Evolutionary conservation across 495 filamentous ascomycete species (phyloP).

Genomic region (Aspergillus ostianus): DNA sequence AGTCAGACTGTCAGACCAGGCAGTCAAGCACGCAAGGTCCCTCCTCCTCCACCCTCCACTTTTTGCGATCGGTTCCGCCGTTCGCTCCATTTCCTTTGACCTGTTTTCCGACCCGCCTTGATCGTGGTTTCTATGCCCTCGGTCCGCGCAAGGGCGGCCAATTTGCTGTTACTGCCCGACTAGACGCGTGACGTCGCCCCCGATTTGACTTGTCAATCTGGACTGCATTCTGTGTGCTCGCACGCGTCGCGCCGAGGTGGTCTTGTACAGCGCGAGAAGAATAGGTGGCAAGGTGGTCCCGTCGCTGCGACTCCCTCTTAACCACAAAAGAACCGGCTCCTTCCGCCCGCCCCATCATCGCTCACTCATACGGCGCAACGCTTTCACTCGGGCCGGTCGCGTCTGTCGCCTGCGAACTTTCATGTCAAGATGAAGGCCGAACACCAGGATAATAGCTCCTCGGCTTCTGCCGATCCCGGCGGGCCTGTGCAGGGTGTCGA

Average conservation of each 20-base stretch:
- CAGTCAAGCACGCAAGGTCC: background rate
- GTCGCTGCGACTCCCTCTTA: background rate
- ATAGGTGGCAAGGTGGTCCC: slow-evolving; percentile 11
- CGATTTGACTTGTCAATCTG: slow-evolving; percentile 15
- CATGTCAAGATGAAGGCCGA: slow-evolving; percentile 54
- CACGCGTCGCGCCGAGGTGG: slow-evolving; percentile 13
- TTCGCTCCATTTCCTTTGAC: slow-evolving; percentile 1
- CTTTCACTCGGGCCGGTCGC: slow-evolving; percentile 4
- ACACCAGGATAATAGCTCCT: slow-evolving; percentile 44
- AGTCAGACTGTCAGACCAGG: too few species aligned
- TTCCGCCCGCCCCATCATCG: background rate
- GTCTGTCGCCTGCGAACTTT: slow-evolving; percentile 16
- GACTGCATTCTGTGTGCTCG: slow-evolving; percentile 15
- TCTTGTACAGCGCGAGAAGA: slow-evolving; percentile 11
- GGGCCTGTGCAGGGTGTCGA: slow-evolving; percentile 49
- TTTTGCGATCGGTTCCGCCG: slow-evolving; percentile 1
- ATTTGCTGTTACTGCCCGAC: slow-evolving; percentile 14
- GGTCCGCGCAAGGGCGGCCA: slow-evolving; percentile 9
- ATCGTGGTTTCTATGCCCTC: slow-evolving; percentile 19
- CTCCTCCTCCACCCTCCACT: background rate
- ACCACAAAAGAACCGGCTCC: background rate
- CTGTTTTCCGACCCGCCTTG: background rate
- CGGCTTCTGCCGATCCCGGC: slow-evolving; percentile 47
- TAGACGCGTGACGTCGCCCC: background rate
- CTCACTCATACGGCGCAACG: background rate